Evolutionary conservation across 208 protist species (phyloP).

Genomic region (Leishmania arabica): DNA sequence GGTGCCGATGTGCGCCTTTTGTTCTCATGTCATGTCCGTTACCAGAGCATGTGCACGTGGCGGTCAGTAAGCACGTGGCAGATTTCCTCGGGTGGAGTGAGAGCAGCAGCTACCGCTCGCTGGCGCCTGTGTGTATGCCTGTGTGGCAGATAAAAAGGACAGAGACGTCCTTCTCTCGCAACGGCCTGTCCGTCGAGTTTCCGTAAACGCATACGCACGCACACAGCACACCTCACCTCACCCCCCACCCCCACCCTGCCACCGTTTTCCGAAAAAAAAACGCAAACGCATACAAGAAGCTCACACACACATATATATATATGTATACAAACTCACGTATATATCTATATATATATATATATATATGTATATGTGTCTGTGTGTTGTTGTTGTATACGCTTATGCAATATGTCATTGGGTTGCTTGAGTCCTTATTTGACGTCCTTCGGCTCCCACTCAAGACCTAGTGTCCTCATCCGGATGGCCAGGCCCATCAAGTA

Average conservation of each 20-base stretch:
- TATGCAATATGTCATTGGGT: neutral
- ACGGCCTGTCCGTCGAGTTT: neutral
- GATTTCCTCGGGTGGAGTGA: neutral
- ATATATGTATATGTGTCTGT: neutral
- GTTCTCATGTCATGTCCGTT: neutral
- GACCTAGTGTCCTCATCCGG: conserved; percentile 54
- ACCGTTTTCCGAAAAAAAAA: neutral
- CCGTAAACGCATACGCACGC: neutral
- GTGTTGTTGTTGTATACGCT: no score
- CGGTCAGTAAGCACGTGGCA: neutral
- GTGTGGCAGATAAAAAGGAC: neutral
- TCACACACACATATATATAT: no score
- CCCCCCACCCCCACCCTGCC: neutral
- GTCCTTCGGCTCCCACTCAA: conserved; percentile 55
- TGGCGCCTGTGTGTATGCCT: neutral
- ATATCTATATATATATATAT: neutral
- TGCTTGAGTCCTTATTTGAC: conserved; percentile 5
- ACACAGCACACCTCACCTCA: neutral
- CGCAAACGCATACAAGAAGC: neutral
- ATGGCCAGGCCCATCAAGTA: conserved; percentile 93
- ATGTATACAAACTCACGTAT: neutral
- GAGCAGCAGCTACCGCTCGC: neutral
- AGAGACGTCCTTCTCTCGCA: neutral
- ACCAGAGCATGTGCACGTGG: neutral
- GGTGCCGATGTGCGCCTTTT: neutral